A percentile compares a stretch with the other conserved stretches of the same genome.
phyloP scores from a whole-genome alignment of 495 filamentous ascomycete genomes.

The Halenospora varia region DNA sequence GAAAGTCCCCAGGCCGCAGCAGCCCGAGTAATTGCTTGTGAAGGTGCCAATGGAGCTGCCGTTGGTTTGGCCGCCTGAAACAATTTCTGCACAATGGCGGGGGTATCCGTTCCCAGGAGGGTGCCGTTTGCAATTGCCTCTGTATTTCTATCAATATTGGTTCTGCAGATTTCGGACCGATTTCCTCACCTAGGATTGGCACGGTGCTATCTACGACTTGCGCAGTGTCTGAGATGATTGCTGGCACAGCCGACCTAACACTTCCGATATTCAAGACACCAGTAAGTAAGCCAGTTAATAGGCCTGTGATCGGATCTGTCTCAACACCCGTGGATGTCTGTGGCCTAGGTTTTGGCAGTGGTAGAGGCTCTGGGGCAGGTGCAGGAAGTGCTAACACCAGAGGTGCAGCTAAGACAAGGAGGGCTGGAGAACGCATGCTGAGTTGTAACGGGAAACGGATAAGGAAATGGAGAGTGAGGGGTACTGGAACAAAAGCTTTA shows the following conservation, averaged over 20 bases:
- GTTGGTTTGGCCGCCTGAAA: constrained; percentile 11
- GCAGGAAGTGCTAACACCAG: constrained; percentile 9
- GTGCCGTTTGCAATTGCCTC: constrained; percentile 18
- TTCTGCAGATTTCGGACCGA: neutral
- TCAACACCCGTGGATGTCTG: neutral
- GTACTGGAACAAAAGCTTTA: too few species aligned
- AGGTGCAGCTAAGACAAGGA: constrained; percentile 4
- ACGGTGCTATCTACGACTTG: neutral
- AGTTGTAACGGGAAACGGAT: too few species aligned
- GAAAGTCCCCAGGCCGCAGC: constrained; percentile 1
- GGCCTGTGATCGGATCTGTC: constrained; percentile 5
- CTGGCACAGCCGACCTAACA: constrained; percentile 6
- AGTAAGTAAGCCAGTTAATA: neutral
- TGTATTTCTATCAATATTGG: neutral
- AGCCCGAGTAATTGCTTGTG: neutral
- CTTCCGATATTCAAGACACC: constrained; percentile 6
- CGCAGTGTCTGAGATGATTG: neutral
- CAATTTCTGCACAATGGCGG: constrained; percentile 11
- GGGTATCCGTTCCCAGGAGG: constrained; percentile 8
- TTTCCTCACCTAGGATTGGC: constrained; percentile 1
- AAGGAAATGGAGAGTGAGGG: too few species aligned
- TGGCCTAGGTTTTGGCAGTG: constrained; percentile 3
- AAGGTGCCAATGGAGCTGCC: constrained; percentile 3
- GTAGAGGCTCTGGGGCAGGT: constrained; percentile 1
- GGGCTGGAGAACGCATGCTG: too few species aligned